These are phyloP conservation scores for Scedosporium dehoogii DNA, from an alignment of 2,329 filamentous ascomycete genomes.

Conservation along the genomic window DNA sequence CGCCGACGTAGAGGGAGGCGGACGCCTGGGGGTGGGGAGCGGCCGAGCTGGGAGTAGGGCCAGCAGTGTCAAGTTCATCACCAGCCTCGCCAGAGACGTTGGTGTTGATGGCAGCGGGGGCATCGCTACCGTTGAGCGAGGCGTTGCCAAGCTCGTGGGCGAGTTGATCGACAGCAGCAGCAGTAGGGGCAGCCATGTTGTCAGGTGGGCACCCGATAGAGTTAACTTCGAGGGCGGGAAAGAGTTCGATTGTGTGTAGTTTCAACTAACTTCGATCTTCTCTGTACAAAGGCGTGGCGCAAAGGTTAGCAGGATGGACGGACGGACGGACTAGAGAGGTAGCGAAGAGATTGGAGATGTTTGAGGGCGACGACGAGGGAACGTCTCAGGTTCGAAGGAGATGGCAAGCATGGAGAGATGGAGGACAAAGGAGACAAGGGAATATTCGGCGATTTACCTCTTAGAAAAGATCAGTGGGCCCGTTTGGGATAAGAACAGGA, in stretches of 20 bases:
- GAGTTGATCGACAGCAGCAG: constrained; percentile 69
- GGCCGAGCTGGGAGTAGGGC: constrained; percentile 63
- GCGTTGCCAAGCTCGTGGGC: constrained; percentile 66
- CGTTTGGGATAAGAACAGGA: background rate
- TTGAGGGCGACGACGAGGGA: constrained; percentile 7
- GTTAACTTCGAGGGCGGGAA: background rate
- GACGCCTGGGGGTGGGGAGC: constrained; percentile 79
- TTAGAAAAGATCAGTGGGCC: background rate
- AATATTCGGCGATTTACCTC: background rate
- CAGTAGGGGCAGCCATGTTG: constrained; percentile 5
- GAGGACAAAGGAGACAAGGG: background rate
- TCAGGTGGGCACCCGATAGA: background rate
- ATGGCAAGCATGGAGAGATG: background rate
- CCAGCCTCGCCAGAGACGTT: constrained; percentile 43
- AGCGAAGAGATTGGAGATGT: background rate
- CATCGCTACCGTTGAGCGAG: constrained; percentile 58
- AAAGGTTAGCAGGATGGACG: constrained; percentile 7
- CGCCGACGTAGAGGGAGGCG: constrained; percentile 96
- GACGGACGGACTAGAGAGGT: constrained; percentile 1
- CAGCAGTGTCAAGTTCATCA: constrained; percentile 54
- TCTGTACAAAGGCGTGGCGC: constrained; percentile 12
- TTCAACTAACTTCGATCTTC: constrained; percentile 9
- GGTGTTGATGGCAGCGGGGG: constrained; percentile 65
- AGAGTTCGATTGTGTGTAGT: constrained; percentile 14
- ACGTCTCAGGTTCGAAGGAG: constrained; percentile 19